Evolutionary conservation across 441 rosid species (phyloP).

Genomic region (Pelargonium myrrhifolium): DNA sequence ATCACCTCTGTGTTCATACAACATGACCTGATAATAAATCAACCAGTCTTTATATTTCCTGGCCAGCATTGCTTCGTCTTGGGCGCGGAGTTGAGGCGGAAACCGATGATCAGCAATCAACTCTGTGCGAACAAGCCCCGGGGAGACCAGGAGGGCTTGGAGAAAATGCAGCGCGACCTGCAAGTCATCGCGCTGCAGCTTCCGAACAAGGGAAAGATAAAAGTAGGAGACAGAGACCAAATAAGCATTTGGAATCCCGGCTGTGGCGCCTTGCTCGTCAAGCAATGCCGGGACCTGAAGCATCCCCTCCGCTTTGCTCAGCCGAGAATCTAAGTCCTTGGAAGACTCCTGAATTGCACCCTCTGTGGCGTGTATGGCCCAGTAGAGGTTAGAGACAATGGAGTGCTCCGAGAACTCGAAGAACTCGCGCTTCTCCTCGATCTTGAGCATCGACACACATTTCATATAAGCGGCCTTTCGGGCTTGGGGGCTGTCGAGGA

Average conservation of each 20-base stretch:
- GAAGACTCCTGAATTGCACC: slow-evolving; percentile 41
- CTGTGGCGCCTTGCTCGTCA: slow-evolving; percentile 58
- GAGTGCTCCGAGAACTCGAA: slow-evolving; percentile 70
- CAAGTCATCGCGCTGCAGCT: slow-evolving; percentile 60
- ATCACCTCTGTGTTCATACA: slow-evolving; percentile 29
- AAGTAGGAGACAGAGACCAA: slow-evolving; percentile 67
- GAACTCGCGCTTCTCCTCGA: slow-evolving; percentile 34
- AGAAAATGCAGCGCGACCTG: slow-evolving; percentile 77
- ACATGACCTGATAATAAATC: slow-evolving; percentile 68
- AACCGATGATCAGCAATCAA: slow-evolving; percentile 53
- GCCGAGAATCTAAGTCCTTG: slow-evolving; percentile 30
- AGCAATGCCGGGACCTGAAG: slow-evolving; percentile 90
- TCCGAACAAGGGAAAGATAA: slow-evolving; percentile 56
- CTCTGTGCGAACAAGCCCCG: slow-evolving; percentile 35
- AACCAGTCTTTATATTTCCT: slow-evolving; percentile 59
- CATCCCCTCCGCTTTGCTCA: slow-evolving; percentile 58
- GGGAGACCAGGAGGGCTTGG: slow-evolving; percentile 60
- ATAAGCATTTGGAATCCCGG: slow-evolving; percentile 51
- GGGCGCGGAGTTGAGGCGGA: slow-evolving; percentile 18
- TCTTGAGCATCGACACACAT: slow-evolving; percentile 38
- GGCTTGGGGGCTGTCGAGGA: slow-evolving; percentile 24
- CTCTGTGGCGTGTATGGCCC: slow-evolving; percentile 68
- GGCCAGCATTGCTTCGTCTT: slow-evolving; percentile 42
- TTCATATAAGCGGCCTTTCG: slow-evolving; percentile 39
- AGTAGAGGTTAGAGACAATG: slow-evolving; percentile 56